phyloP scores from a whole-genome alignment of 805 yeast genomes.

The Candida nonsorbophila region DNA sequence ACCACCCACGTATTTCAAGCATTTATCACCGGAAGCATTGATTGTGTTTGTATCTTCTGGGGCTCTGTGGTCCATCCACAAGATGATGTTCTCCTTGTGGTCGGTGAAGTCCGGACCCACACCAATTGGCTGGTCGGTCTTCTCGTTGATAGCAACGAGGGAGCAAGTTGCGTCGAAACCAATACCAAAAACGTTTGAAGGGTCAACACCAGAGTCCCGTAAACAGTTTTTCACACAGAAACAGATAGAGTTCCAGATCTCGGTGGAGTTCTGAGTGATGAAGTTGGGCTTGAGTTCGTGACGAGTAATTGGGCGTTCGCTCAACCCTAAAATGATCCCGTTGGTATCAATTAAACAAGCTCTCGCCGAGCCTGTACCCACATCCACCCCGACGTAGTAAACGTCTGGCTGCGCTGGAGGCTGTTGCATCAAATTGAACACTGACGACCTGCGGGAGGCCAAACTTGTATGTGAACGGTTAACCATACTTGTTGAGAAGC shows the following conservation, averaged over 20 bases:
- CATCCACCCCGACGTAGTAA: slow-evolving; percentile 79
- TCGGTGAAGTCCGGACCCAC: slow-evolving; percentile 89
- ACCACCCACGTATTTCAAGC: slow-evolving; percentile 92
- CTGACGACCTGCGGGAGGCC: slow-evolving; percentile 32
- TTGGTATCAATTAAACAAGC: slow-evolving; percentile 84
- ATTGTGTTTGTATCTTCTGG: slow-evolving; percentile 72
- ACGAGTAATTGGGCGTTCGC: slow-evolving; percentile 75
- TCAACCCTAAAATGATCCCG: slow-evolving; percentile 75
- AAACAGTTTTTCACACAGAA: slow-evolving; percentile 74
- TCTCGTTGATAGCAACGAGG: slow-evolving; percentile 69
- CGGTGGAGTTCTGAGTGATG: slow-evolving; percentile 83
- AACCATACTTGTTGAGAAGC: too few relatives aligned
- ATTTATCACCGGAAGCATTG: slow-evolving; percentile 73
- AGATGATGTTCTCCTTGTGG: slow-evolving; percentile 70
- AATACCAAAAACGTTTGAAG: slow-evolving; percentile 68
- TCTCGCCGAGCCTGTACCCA: slow-evolving; percentile 97
- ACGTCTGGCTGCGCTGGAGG: slow-evolving; percentile 41
- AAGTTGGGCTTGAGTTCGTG: slow-evolving; percentile 66
- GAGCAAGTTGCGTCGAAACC: slow-evolving; percentile 99
- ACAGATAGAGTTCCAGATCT: slow-evolving; percentile 88
- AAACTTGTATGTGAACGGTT: slow-evolving; percentile 39
- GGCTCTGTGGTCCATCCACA: slow-evolving; percentile 99
- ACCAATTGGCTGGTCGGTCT: slow-evolving; percentile 63
- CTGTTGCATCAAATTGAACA: slow-evolving; percentile 29
- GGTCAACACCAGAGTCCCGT: slow-evolving; percentile 68